Base-by-base conservation (phyloP, 2,329 filamentous ascomycete genomes). In the Amauroascus niger region DNA sequence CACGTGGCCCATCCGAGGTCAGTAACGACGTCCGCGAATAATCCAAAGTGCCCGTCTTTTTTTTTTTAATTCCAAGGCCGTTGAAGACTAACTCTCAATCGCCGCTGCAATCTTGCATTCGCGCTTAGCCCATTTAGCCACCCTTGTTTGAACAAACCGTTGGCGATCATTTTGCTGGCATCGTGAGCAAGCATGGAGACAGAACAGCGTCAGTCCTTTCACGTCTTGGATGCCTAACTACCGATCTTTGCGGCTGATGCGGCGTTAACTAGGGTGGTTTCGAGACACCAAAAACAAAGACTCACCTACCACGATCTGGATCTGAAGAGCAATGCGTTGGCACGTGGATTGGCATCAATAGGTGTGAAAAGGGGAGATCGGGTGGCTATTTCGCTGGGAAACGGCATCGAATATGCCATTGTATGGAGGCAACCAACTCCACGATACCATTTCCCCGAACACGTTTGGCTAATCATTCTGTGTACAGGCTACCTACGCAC, bases 361-460 rank as follows among this genome's bases (percentile, higher is more conserved):
- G 88, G 88, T 2, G 86, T 96, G 1, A 76, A 72, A 56, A 94
- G 90, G 64, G 89, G 88, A 4, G 85, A 94, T 65, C 79, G 88
- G 30, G 87, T 97, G 9, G 90, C 87, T 13, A 82, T 96, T 24
- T 91, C 84, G 56, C 73, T 96, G 49, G 91, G 91, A 14, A 97
- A 95, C 69, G 84, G 82, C 40, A 74, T 84, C 61, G 89, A 95
- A 68, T 91, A 88, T 66, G 88, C 87, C 2, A 83, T 84, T 48
- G 78, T 93, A 69, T 63, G 74, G 49, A 16, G 58, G 20, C 35
- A 14, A 8, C n/a, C 37, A 20, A 28, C 7, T 4, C 18, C 9
- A 2, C 5, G 6, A 24, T 7, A 30, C 26, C 4, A 2, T 18
- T 18, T 18, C n/a, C 40, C 22, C 7, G 22, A 20, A 11, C 20